A percentile compares a stretch with the other conserved stretches of the same genome.
Conservation (phyloP, 208 protist species). For the Phytomonas sp. region DNA sequence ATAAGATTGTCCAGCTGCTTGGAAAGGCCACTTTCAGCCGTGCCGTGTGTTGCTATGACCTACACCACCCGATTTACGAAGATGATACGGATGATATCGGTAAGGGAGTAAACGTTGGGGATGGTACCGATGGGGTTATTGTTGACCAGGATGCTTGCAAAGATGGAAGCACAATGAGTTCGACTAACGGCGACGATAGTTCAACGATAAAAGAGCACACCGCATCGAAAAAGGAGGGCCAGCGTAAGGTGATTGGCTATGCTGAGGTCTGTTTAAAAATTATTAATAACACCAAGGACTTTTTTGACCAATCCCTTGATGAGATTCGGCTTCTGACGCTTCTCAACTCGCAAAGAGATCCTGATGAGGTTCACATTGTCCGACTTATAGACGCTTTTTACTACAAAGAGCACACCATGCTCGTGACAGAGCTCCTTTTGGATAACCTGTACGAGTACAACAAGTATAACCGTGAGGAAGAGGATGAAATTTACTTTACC, state of each 20-base stretch:
- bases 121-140: conserved; percentile 7
- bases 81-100: conserved; percentile 31
- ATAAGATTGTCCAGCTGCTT: conserved; percentile 92
- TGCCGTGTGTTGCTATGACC: conserved; percentile 91
- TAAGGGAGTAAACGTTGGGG: conserved; percentile 11
- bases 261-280: conserved; percentile 94
- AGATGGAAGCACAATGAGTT: background rate
- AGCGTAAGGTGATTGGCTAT: conserved; percentile 46
- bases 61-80: conserved; percentile 77
- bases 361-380: conserved; percentile 86
- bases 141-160: conserved; percentile 6
- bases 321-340: conserved; percentile 94
- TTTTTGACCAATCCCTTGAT: conserved; percentile 96
- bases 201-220: background rate
- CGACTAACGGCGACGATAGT: background rate
- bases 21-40: conserved; percentile 93
- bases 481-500: conserved; percentile 90
- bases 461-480: conserved; percentile 91
- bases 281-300: conserved; percentile 97
- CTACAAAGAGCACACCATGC: conserved; percentile 96
- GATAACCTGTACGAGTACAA: conserved; percentile 96
- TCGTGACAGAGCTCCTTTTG: conserved; percentile 93
- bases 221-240: background rate
- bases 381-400: conserved; percentile 94
- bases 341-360: conserved; percentile 87